A percentile compares a stretch with the other conserved stretches of the same genome.
Evolutionary conservation across 139 green algal genomes (phyloP).

Genomic region (Tetradesmus obliquus): DNA sequence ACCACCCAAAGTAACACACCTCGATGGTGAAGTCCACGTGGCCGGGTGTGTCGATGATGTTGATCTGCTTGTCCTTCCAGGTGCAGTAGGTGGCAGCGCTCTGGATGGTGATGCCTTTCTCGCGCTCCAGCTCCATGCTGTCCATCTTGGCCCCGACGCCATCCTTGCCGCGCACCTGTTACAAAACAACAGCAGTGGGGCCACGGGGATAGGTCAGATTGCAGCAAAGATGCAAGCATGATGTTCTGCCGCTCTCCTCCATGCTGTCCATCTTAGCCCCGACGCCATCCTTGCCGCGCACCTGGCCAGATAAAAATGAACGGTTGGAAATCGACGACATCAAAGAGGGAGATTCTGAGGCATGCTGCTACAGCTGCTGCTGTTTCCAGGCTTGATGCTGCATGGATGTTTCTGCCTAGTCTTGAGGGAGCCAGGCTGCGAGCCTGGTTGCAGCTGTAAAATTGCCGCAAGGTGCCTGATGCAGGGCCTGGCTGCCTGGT

Average conservation of each 20-base stretch:
- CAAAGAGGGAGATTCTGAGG: not conserved
- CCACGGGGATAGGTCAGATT: too few relatives aligned
- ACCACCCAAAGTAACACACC: constrained; percentile 48
- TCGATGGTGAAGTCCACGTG: constrained; percentile 99
- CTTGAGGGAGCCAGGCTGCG: not conserved
- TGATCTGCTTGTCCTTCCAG: constrained; percentile 97
- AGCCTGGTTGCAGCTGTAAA: not conserved
- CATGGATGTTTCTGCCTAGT: not conserved
- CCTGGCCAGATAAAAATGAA: constrained; percentile 58
- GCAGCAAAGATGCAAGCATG: too few relatives aligned
- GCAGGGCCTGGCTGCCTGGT: not conserved
- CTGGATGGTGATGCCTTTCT: constrained; percentile 99
- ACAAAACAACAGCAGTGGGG: not conserved
- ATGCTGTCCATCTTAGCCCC: constrained; percentile 99
- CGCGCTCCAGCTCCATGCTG: constrained; percentile 97
- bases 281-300: constrained; percentile 96
- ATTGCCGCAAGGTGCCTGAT: not conserved
- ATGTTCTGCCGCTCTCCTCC: constrained; percentile 98
- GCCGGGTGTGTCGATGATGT: constrained; percentile 98
- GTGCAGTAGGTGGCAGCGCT: constrained; percentile 91
- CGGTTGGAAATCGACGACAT: not conserved
- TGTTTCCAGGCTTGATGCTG: not conserved
- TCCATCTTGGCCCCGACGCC: constrained; percentile 99
- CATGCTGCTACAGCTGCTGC: not conserved
- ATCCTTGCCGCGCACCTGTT: constrained; percentile 94